These are phyloP conservation scores for Claviceps citrina DNA, from an alignment of 2,329 filamentous ascomycete genomes.

Conservation along the genomic window DNA sequence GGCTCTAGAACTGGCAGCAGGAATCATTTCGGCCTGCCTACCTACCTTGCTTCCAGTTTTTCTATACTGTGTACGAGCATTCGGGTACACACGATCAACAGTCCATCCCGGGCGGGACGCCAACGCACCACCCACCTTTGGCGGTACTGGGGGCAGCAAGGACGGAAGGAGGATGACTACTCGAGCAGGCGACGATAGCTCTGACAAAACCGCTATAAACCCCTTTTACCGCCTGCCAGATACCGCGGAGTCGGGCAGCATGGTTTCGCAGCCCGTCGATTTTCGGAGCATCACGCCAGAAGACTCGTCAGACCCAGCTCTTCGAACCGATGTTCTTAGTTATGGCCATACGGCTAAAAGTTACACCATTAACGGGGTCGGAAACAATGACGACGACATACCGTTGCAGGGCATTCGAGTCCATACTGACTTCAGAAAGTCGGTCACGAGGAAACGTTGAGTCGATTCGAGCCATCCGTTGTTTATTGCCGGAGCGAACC, in stretches of 20 bases:
- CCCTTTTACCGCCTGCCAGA: conserved; percentile 20
- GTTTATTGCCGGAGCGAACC: no score
- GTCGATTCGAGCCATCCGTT: no score
- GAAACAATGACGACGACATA: conserved; percentile 21
- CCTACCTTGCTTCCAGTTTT: conserved; percentile 35
- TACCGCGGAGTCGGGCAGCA: conserved; percentile 14
- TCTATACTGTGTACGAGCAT: conserved; percentile 19
- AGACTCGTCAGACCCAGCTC: conserved; percentile 8
- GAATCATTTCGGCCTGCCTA: conserved; percentile 37
- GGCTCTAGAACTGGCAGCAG: conserved; percentile 31
- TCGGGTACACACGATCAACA: conserved; percentile 23
- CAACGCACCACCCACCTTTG: conserved; percentile 10
- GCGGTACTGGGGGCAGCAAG: conserved; percentile 8
- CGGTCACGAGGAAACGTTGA: conserved; percentile 7
- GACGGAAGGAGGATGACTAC: conserved; percentile 8
- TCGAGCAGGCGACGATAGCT: conserved; percentile 5
- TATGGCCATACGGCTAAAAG: conserved; percentile 18
- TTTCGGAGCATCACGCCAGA: not conserved
- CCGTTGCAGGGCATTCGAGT: conserved; percentile 25
- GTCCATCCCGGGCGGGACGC: conserved; percentile 13
- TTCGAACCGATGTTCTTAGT: conserved; percentile 19
- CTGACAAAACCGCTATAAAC: conserved; percentile 4
- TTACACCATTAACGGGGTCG: conserved; percentile 14
- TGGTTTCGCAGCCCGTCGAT: conserved; percentile 1
- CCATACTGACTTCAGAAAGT: conserved; percentile 20